These are phyloP conservation scores for Clavispora asparagi DNA, from an alignment of 805 yeast genomes.

Conservation along the genomic window DNA sequence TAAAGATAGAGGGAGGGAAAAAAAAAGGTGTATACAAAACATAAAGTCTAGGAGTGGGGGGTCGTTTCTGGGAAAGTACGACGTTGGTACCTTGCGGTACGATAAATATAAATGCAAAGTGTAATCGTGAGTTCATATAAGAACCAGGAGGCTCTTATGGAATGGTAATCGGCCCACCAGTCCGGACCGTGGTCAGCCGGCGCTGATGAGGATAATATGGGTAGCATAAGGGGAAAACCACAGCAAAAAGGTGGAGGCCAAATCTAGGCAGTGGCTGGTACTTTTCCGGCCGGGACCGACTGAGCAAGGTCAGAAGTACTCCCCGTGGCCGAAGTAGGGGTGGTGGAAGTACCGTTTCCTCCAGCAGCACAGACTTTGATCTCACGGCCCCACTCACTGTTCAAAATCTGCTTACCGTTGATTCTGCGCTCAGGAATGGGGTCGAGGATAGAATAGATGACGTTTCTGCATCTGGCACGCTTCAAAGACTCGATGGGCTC, in stretches of 20 bases:
- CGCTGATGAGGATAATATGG: not conserved
- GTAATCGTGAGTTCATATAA: not conserved
- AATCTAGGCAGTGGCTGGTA: not conserved
- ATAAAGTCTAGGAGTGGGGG: not conserved
- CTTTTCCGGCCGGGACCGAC: not conserved
- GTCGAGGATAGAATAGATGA: constrained; percentile 86
- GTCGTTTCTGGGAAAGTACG: not conserved
- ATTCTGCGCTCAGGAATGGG: constrained; percentile 87
- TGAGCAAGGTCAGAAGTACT: not conserved
- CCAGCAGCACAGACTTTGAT: constrained; percentile 76
- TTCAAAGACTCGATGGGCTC: constrained; percentile 86
- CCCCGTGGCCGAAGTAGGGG: not conserved
- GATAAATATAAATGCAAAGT: not conserved
- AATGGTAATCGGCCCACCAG: not conserved
- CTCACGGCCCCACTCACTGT: constrained; percentile 94
- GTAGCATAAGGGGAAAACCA: too few species aligned
- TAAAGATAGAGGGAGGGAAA: not conserved
- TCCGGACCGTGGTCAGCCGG: not conserved
- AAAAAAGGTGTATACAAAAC: not conserved
- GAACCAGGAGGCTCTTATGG: not conserved
- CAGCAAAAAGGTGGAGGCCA: not conserved
- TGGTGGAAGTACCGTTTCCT: constrained; percentile 20
- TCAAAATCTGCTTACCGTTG: constrained; percentile 80
- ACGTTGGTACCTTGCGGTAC: not conserved
- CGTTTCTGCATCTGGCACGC: constrained; percentile 86